Conservation (phyloP, 306 rosid genomes). For the Purshia tridentata region DNA sequence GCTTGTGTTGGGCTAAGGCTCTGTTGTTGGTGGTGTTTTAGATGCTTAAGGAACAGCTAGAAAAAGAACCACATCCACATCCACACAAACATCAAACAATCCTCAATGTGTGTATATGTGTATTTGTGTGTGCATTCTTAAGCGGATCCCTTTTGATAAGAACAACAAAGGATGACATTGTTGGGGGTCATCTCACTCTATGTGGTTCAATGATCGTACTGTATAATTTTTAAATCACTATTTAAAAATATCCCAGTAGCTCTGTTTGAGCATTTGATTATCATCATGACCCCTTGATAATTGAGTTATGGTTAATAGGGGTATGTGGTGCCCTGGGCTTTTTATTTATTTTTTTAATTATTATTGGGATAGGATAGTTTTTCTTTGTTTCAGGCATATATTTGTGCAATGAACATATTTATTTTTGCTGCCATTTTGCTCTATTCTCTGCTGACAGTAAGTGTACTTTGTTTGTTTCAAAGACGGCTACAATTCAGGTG, state of each 20-base stretch:
- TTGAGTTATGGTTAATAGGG: neutral
- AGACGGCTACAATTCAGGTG: slow-evolving; percentile 85
- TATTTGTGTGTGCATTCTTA: too few species aligned
- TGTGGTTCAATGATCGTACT: too few species aligned
- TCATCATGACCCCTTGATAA: neutral
- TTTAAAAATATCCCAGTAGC: too few species aligned
- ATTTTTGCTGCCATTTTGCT: neutral
- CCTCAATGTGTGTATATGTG: neutral
- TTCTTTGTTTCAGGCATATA: neutral
- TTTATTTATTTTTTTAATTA: neutral
- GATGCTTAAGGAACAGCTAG: neutral
- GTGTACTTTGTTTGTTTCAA: slow-evolving; percentile 18
- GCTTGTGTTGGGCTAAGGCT: too few species aligned
- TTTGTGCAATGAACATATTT: neutral
- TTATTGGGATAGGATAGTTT: neutral
- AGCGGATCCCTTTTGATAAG: too few species aligned
- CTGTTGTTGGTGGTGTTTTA: too few species aligned
- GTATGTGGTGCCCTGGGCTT: neutral
- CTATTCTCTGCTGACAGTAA: slow-evolving; percentile 7
- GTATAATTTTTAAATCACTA: too few species aligned
- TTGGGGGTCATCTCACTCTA: too few species aligned
- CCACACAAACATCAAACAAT: neutral
- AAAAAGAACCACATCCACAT: neutral
- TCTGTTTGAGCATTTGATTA: too few species aligned
- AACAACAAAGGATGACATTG: too few species aligned